phyloP scores from a whole-genome alignment of 2,329 filamentous ascomycete genomes.

The Elsinoe fawcettii region DNA sequence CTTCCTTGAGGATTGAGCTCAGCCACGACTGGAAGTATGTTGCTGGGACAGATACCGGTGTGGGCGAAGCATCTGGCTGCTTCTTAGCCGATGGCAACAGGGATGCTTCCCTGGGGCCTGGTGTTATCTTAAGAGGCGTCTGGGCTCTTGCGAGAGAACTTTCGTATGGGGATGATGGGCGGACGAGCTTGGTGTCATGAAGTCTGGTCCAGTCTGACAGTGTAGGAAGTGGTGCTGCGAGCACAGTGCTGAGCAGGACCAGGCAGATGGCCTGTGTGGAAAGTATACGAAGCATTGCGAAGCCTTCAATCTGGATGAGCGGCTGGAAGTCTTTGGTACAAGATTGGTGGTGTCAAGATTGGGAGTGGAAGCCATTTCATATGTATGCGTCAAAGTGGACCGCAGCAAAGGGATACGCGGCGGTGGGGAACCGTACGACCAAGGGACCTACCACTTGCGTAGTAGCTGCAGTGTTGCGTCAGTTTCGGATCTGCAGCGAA shows the following conservation, averaged over 20 bases:
- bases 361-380: not conserved
- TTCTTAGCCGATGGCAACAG: not conserved
- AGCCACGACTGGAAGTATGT: conserved; percentile 4
- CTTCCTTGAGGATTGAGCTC: not conserved
- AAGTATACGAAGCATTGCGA: not conserved
- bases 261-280: not conserved
- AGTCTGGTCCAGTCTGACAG: not conserved
- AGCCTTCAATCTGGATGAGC: not conserved
- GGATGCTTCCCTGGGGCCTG: not conserved
- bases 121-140: not conserved
- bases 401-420: not conserved
- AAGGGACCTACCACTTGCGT: not conserved
- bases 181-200: not conserved
- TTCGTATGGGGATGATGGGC: not conserved
- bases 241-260: not conserved
- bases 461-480: not conserved
- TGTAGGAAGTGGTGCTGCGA: not conserved
- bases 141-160: not conserved
- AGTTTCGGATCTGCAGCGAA: not conserved
- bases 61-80: not conserved
- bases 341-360: too few relatives aligned
- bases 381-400: not conserved
- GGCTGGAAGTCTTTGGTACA: not conserved
- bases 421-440: not conserved
- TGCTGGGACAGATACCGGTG: not conserved